Percentiles rank a stretch among this genome's conserved stretches.
phyloP scores from a whole-genome alignment of 2,329 filamentous ascomycete genomes.

The Colletotrichum gigasporum region DNA sequence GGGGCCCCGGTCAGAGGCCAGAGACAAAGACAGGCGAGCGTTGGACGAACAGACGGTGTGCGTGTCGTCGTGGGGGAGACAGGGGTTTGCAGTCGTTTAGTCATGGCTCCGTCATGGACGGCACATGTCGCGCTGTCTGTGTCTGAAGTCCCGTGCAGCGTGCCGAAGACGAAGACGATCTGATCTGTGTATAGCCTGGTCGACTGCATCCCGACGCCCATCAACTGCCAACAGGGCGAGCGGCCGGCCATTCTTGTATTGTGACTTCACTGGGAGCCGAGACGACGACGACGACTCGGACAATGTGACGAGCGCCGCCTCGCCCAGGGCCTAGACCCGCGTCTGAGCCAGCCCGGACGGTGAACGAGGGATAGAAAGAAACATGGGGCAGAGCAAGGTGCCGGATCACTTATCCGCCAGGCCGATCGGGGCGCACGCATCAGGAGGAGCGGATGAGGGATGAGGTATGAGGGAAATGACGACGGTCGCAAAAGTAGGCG shows the following conservation, averaged over 20 bases:
- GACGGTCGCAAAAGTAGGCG: not conserved
- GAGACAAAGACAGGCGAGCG: not conserved
- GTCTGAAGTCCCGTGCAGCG: not conserved
- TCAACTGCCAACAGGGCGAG: no score
- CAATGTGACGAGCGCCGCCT: no score
- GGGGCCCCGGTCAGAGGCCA: no score
- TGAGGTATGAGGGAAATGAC: conserved; percentile 11
- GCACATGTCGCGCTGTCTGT: not conserved
- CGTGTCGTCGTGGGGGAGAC: not conserved
- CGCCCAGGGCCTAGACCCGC: no score
- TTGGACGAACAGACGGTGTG: conserved; percentile 24
- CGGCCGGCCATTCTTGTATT: not conserved
- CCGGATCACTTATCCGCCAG: conserved; percentile 3
- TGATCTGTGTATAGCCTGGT: not conserved
- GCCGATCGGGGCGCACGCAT: not conserved
- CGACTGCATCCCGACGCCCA: no score
- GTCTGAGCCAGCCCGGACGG: no score
- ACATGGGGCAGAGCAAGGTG: not conserved
- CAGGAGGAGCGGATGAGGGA: not conserved
- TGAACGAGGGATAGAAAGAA: conserved; percentile 1
- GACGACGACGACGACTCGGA: no score
- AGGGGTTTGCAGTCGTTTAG: not conserved
- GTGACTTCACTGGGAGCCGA: not conserved
- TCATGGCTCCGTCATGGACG: conserved; percentile 9
- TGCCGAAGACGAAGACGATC: not conserved